A percentile compares a stretch with the other conserved stretches of the same genome.
These are phyloP conservation scores for Calonectria montana DNA, from an alignment of 2,329 filamentous ascomycete species.

Conservation along the genomic window DNA sequence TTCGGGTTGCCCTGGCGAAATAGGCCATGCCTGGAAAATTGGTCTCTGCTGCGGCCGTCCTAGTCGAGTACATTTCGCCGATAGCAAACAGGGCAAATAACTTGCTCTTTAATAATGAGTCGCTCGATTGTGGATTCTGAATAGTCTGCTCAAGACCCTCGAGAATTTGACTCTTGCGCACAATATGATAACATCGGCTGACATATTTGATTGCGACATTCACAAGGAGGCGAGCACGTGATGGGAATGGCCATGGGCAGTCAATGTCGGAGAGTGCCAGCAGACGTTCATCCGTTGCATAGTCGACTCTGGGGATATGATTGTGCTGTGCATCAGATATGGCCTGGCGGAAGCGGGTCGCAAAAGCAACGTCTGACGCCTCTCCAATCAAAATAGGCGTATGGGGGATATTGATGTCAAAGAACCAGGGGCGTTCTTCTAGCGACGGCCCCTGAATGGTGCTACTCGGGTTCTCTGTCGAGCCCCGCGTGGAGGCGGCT, in stretches of 20 bases:
- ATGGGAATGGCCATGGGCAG: slow-evolving; percentile 52
- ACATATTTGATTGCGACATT: slow-evolving; percentile 55
- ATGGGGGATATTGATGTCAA: slow-evolving; percentile 47
- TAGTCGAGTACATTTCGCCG: slow-evolving; percentile 57
- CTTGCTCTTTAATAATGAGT: slow-evolving; percentile 51
- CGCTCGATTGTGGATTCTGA: slow-evolving; percentile 47
- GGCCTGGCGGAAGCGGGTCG: slow-evolving; percentile 50
- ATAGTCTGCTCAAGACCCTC: slow-evolving; percentile 52
- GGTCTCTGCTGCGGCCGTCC: slow-evolving; percentile 47
- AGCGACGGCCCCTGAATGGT: slow-evolving; percentile 35
- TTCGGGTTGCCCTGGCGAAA: slow-evolving; percentile 53
- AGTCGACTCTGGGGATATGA: slow-evolving; percentile 50
- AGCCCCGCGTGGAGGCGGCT: slow-evolving; percentile 2
- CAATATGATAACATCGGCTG: slow-evolving; percentile 55
- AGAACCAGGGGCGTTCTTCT: slow-evolving; percentile 48
- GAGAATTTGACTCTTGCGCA: slow-evolving; percentile 51
- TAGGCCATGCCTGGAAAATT: slow-evolving; percentile 57
- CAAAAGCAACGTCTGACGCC: slow-evolving; percentile 50
- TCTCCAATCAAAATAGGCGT: slow-evolving; percentile 51
- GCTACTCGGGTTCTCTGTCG: slow-evolving; percentile 14
- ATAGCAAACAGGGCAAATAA: slow-evolving; percentile 58
- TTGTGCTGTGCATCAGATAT: slow-evolving; percentile 44
- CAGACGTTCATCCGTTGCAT: slow-evolving; percentile 46
- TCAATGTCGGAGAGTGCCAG: slow-evolving; percentile 43
- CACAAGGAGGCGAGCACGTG: slow-evolving; percentile 41